phyloP scores from a whole-genome alignment of 139 green algal genomes.

The Micractinium conductrix region DNA sequence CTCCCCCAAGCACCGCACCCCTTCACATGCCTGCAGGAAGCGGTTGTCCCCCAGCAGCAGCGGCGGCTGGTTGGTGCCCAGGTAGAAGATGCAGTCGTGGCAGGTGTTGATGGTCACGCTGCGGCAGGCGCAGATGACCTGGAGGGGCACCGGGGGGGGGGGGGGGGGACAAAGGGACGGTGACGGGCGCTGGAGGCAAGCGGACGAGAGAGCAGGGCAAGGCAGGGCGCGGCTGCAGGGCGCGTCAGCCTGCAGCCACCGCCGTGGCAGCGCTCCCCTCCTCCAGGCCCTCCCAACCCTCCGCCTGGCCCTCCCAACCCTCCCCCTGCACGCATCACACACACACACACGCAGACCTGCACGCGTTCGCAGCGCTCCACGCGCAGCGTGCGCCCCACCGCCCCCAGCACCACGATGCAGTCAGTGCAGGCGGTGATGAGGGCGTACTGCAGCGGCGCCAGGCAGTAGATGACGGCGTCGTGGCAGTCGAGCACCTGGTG shows the following conservation, averaged over 20 bases:
- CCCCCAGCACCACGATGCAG: constrained; percentile 83
- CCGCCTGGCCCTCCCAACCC: not conserved
- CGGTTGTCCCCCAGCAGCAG: constrained; percentile 81
- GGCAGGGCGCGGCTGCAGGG: not conserved
- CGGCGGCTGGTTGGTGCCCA: constrained; percentile 78
- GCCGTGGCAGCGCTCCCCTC: not conserved
- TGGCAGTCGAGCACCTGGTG: constrained; percentile 83
- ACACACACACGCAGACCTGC: constrained; percentile 36
- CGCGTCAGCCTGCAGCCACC: not conserved
- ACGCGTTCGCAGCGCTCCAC: constrained; percentile 86
- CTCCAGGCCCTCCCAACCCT: not conserved
- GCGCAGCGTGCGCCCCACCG: constrained; percentile 69
- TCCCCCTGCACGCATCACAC: not conserved
- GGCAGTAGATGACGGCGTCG: constrained; percentile 85
- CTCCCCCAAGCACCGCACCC: too few relatives aligned
- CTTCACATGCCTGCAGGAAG: too few relatives aligned
- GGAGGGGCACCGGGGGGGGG: not conserved
- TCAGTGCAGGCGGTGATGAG: constrained; percentile 82
- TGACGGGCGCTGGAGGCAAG: too few relatives aligned
- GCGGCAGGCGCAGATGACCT: constrained; percentile 65
- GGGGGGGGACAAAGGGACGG: not conserved
- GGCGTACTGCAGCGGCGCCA: constrained; percentile 79
- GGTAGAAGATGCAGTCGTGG: constrained; percentile 86
- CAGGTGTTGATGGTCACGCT: constrained; percentile 72
- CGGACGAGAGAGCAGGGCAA: not conserved